Evolutionary conservation across 2,329 filamentous ascomycete genomes (phyloP).

Genomic region (Trichoderma atrobrunneum): DNA sequence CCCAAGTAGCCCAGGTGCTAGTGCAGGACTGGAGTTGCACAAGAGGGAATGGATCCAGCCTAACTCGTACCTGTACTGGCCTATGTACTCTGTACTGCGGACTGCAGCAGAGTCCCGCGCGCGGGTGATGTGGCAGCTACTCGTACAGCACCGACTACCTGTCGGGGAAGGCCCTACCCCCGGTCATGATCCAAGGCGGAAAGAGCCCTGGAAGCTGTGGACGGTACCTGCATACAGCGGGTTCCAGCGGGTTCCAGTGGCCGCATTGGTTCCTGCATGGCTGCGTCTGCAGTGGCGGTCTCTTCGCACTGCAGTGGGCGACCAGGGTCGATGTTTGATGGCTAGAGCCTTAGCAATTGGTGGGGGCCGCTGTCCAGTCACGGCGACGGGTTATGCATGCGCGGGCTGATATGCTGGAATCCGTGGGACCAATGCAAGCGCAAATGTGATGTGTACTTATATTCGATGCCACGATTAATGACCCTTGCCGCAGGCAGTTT

Average conservation of each 20-base stretch:
- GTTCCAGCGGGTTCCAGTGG: slow-evolving; percentile 16
- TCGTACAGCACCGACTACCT: background rate
- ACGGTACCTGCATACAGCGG: slow-evolving; percentile 17
- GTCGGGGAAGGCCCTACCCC: background rate
- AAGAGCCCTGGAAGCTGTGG: slow-evolving; percentile 13
- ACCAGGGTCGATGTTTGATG: background rate
- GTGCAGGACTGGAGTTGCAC: background rate
- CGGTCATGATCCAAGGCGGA: slow-evolving; percentile 8
- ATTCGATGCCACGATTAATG: background rate
- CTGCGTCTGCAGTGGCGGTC: slow-evolving; percentile 19
- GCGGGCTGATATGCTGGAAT: background rate
- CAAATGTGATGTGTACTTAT: background rate
- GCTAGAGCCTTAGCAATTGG: background rate
- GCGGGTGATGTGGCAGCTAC: slow-evolving; percentile 6
- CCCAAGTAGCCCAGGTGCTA: background rate
- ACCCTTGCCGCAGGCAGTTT: background rate
- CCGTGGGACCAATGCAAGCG: background rate
- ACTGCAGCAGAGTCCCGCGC: background rate
- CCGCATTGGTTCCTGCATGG: slow-evolving; percentile 19
- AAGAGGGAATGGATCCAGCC: background rate
- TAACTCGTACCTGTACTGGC: background rate
- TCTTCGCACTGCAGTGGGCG: background rate
- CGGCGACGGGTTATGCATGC: slow-evolving; percentile 8
- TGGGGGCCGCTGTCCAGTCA: slow-evolving; percentile 10
- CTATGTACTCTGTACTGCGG: background rate